Evolutionary conservation across 192 early-diverging fungal genomes (phyloP).

Genomic region (Mortierella alpina): DNA sequence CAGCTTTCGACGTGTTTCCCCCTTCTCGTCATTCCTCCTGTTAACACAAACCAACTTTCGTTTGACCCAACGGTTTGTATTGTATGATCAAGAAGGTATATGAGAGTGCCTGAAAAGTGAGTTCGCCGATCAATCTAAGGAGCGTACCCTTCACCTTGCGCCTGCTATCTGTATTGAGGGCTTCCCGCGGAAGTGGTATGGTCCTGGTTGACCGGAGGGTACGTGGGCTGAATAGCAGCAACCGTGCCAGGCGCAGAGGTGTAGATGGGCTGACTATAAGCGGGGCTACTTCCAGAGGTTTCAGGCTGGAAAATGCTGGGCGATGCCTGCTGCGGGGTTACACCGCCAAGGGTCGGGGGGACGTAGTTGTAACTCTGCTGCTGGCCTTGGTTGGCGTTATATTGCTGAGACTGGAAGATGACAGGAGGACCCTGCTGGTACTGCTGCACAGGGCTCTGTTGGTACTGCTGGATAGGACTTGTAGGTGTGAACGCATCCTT

Average conservation of each 20-base stretch:
- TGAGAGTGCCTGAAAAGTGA: neutral
- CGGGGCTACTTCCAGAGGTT: neutral
- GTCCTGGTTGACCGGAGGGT: conserved; percentile 18
- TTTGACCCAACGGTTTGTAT: too few relatives aligned
- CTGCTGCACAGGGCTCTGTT: conserved; percentile 3
- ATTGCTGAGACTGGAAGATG: conserved; percentile 2
- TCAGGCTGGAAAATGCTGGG: conserved; percentile 35
- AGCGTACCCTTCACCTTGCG: conserved; percentile 12
- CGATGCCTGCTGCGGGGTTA: neutral
- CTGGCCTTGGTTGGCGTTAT: neutral
- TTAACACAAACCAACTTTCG: too few relatives aligned
- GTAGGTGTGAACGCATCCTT: neutral
- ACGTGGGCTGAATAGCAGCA: conserved; percentile 14
- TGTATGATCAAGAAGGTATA: neutral
- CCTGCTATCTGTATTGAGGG: conserved; percentile 14
- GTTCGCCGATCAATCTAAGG: neutral
- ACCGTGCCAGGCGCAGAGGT: neutral
- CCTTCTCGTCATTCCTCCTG: too few relatives aligned
- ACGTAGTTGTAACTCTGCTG: conserved; percentile 12
- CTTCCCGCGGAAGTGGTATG: conserved; percentile 6
- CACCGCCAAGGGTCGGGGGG: conserved; percentile 4
- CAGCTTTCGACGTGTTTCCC: too few relatives aligned
- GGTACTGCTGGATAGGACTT: neutral
- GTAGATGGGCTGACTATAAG: conserved; percentile 12
- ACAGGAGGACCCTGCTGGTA: neutral